These are phyloP conservation scores for Tolypocladium capitatum DNA, from an alignment of 2,329 filamentous ascomycete species.

Conservation along the genomic window DNA sequence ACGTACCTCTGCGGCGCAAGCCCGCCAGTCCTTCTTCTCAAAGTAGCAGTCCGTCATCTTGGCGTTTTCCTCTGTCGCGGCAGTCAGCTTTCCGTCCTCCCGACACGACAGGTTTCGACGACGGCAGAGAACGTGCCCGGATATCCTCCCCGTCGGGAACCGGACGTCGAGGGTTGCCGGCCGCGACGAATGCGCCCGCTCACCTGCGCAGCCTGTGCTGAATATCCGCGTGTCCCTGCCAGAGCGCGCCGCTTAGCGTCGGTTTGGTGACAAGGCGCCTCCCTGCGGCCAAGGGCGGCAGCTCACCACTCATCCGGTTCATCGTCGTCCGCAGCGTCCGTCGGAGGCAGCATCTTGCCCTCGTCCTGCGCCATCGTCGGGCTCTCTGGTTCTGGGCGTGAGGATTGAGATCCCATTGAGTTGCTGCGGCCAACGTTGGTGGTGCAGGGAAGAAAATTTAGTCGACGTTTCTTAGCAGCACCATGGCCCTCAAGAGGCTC, in stretches of 20 bases:
- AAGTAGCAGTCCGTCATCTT: constrained; percentile 93
- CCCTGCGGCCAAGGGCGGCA: background rate
- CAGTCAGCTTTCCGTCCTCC: background rate
- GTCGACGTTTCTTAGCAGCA: too few relatives aligned
- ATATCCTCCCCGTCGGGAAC: background rate
- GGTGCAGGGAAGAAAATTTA: constrained; percentile 5
- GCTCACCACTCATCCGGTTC: constrained; percentile 88
- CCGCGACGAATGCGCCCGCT: constrained; percentile 7
- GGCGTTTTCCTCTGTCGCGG: constrained; percentile 60
- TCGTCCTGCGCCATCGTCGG: constrained; percentile 38
- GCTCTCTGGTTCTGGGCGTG: background rate
- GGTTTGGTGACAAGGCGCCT: constrained; percentile 13
- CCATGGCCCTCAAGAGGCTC: constrained; percentile 57
- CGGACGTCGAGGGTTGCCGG: background rate
- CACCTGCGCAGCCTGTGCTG: constrained; percentile 88
- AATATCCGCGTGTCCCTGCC: constrained; percentile 92
- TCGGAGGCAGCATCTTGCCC: constrained; percentile 24
- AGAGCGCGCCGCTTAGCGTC: constrained; percentile 10
- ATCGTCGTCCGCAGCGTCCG: constrained; percentile 38
- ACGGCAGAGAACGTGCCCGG: background rate
- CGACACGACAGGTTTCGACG: background rate
- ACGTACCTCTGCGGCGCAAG: constrained; percentile 76
- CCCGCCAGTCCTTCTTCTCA: constrained; percentile 90
- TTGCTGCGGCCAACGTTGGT: background rate
- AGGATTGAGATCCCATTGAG: constrained; percentile 5